Conservation (phyloP, 192 early-diverging fungal species). For the Gryganskiella cystojenkinii region DNA sequence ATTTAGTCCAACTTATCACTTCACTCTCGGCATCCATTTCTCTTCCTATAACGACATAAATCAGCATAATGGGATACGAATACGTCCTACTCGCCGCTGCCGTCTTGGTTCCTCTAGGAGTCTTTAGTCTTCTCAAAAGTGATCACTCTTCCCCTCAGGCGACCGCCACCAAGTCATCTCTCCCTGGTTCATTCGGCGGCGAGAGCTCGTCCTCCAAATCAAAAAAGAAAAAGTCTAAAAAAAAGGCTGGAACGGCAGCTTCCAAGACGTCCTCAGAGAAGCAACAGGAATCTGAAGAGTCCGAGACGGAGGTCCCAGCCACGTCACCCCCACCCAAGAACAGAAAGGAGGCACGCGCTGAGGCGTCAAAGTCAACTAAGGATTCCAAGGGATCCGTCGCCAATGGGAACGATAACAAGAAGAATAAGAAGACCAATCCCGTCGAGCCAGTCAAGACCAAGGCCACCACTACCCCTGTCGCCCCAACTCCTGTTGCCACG, state of each 20-base stretch:
- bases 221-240: slow-evolving; percentile 52
- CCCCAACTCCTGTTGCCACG: not conserved
- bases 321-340: slow-evolving; percentile 1
- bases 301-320: slow-evolving; percentile 17
- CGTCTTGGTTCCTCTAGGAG: slow-evolving; percentile 35
- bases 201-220: slow-evolving; percentile 16
- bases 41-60: not conserved
- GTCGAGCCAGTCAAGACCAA: not conserved
- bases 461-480: not conserved
- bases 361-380: not conserved
- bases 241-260: slow-evolving; percentile 20
- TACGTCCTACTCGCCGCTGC: slow-evolving; percentile 37
- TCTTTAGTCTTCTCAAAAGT: slow-evolving; percentile 36
- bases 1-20: too few relatives aligned
- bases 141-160: not conserved
- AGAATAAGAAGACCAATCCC: not conserved
- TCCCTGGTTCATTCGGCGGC: slow-evolving; percentile 34
- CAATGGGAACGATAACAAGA: not conserved
- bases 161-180: slow-evolving; percentile 13
- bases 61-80: slow-evolving; percentile 38
- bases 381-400: not conserved
- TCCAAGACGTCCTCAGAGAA: not conserved
- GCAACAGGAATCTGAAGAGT: slow-evolving; percentile 27
- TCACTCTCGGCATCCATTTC: not conserved
- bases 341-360: not conserved